These are phyloP conservation scores for Typha latifolia DNA, from an alignment of 176 grass and related monocot species.

Conservation along the genomic window DNA sequence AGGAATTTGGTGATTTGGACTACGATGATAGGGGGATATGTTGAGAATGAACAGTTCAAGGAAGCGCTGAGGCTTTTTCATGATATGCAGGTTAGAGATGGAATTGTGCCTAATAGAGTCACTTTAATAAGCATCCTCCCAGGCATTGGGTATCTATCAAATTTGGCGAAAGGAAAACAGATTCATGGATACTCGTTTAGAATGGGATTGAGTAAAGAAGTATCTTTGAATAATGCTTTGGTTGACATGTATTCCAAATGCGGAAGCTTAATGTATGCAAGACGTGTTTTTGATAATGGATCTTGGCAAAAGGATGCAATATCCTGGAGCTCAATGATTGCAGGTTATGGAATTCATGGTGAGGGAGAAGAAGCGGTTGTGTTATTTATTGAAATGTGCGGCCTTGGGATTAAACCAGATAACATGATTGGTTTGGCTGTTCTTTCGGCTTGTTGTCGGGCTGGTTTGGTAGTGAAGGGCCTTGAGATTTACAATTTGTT, in stretches of 20 bases:
- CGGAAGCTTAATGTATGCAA: constrained; percentile 42
- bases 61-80: constrained; percentile 31
- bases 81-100: constrained; percentile 28
- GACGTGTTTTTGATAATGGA: constrained; percentile 38
- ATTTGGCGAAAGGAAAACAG: constrained; percentile 31
- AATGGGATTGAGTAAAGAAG: constrained; percentile 20
- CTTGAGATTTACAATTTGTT: constrained; percentile 47
- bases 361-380: constrained; percentile 40
- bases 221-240: constrained; percentile 53
- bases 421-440: constrained; percentile 36
- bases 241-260: constrained; percentile 52
- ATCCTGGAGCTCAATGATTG: constrained; percentile 57
- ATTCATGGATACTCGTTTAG: constrained; percentile 35
- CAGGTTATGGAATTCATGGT: constrained; percentile 48
- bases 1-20: constrained; percentile 55
- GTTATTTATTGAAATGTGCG: constrained; percentile 50
- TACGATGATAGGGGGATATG: constrained; percentile 44
- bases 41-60: constrained; percentile 29
- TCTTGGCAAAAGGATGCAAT: constrained; percentile 53
- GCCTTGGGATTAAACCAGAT: constrained; percentile 41
- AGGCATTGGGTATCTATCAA: constrained; percentile 23
- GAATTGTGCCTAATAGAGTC: constrained; percentile 33
- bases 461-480: constrained; percentile 36
- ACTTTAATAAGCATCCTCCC: constrained; percentile 46
- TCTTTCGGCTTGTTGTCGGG: constrained; percentile 51